Conservation (phyloP, 2,329 filamentous ascomycete genomes). For the Colletotrichum spinosum region DNA sequence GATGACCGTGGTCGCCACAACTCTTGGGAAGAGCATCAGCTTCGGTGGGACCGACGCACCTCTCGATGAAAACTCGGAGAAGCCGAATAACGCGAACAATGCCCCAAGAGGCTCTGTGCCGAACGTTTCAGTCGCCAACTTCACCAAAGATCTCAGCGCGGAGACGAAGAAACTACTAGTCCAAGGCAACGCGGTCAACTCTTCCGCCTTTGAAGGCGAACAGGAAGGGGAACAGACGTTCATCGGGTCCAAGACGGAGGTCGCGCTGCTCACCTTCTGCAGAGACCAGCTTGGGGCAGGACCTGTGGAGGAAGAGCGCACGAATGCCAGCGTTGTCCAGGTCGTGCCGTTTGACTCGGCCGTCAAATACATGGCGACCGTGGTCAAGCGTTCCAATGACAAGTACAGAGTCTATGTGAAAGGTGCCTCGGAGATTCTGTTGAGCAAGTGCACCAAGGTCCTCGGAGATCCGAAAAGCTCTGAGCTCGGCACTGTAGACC, state of each 20-base stretch:
- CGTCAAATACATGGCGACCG: constrained; percentile 77
- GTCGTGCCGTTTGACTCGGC: constrained; percentile 51
- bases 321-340: constrained; percentile 64
- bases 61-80: constrained; percentile 42
- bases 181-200: constrained; percentile 76
- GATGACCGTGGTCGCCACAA: constrained; percentile 78
- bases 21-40: constrained; percentile 61
- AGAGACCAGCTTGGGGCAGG: constrained; percentile 74
- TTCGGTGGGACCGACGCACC: constrained; percentile 46
- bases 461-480: constrained; percentile 37
- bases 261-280: constrained; percentile 77
- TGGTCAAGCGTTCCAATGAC: constrained; percentile 65
- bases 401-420: constrained; percentile 68
- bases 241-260: constrained; percentile 83
- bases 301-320: constrained; percentile 68
- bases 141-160: constrained; percentile 32
- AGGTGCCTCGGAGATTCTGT: constrained; percentile 63
- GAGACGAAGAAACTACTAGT: constrained; percentile 55
- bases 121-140: constrained; percentile 19
- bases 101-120: constrained; percentile 5
- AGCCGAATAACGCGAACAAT: constrained; percentile 40
- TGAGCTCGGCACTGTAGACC: background rate
- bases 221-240: constrained; percentile 69
- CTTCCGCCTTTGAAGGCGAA: constrained; percentile 76
- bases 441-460: constrained; percentile 53